Conservation (phyloP, 1,139 yeast species). For the Debaryomyces singareniensis region DNA sequence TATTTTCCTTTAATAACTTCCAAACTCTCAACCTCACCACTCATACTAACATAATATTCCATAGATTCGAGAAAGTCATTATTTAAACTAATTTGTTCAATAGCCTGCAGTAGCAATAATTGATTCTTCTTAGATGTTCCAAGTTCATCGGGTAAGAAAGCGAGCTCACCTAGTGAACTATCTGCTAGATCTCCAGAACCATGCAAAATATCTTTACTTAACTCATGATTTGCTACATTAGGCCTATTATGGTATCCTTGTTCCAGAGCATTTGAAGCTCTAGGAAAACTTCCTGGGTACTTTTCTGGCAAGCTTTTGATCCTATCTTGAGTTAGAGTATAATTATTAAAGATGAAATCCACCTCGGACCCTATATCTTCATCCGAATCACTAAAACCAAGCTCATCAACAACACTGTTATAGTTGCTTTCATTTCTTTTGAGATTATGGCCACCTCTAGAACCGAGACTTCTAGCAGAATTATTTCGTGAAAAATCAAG, state of each 20-base stretch:
- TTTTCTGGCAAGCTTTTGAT: slow-evolving; percentile 1
- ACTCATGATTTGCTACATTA: slow-evolving; percentile 3
- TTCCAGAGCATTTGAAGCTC: slow-evolving; percentile 1
- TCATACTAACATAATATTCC: slow-evolving; percentile 15
- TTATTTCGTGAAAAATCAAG: slow-evolving; percentile 4
- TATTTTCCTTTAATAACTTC: slow-evolving; percentile 14
- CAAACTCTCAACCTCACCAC: slow-evolving; percentile 9
- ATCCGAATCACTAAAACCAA: slow-evolving; percentile 16
- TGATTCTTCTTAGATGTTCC: neutral
- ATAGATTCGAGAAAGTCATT: slow-evolving; percentile 18
- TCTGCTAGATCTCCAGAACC: neutral
- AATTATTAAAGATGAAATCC: slow-evolving; percentile 4
- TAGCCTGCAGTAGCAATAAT: too few relatives aligned
- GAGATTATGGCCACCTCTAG: neutral
- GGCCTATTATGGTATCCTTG: slow-evolving; percentile 3
- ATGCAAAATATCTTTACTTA: slow-evolving; percentile 1
- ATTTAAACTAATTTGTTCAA: slow-evolving; percentile 7
- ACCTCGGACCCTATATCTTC: slow-evolving; percentile 14
- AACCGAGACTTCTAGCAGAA: neutral
- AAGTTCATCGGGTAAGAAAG: neutral
- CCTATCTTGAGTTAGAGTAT: slow-evolving; percentile 3
- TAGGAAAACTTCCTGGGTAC: slow-evolving; percentile 4
- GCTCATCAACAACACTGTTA: slow-evolving; percentile 4
- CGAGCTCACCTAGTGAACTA: neutral
- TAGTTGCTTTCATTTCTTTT: neutral